phyloP scores from a whole-genome alignment of 1,284 basidiomycete species.

The Cystobasidium sp. region DNA sequence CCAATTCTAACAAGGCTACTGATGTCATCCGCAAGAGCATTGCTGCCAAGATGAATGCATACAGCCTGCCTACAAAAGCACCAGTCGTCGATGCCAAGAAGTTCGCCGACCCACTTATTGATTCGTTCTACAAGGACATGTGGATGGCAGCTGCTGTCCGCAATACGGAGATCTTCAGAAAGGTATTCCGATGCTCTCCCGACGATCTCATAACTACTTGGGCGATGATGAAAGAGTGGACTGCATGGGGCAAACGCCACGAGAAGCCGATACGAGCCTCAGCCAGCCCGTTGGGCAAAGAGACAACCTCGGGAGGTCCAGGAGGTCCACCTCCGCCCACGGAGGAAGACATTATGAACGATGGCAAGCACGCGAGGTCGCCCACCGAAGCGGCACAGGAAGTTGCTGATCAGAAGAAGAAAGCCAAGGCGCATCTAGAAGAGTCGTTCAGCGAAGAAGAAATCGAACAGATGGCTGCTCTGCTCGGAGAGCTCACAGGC shows the following conservation, averaged over 20 bases:
- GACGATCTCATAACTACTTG: conserved; percentile 89
- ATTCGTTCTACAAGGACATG: conserved; percentile 82
- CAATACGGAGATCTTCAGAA: conserved; percentile 89
- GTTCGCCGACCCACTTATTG: conserved; percentile 84
- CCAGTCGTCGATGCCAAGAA: conserved; percentile 74
- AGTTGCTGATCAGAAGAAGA: conserved; percentile 41
- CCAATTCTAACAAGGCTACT: conserved; percentile 30
- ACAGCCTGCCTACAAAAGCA: conserved; percentile 68
- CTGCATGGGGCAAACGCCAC: conserved; percentile 45
- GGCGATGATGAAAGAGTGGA: conserved; percentile 68
- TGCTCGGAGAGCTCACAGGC: conserved; percentile 75
- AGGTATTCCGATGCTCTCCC: conserved; percentile 87
- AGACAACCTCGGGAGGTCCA: conserved; percentile 25
- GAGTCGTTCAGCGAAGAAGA: conserved; percentile 66
- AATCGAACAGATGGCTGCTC: conserved; percentile 82
- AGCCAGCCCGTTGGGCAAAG: conserved; percentile 49
- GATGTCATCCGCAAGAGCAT: conserved; percentile 29
- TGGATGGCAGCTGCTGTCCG: conserved; percentile 68
- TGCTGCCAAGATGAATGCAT: conserved; percentile 52
- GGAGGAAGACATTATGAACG: conserved; percentile 25
- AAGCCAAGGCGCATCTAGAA: conserved; percentile 51
- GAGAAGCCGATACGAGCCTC: conserved; percentile 50
- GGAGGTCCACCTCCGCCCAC: conserved; percentile 27
- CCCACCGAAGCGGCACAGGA: conserved; percentile 50
- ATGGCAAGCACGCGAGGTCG: conserved; percentile 40